phyloP scores from a whole-genome alignment of 108 stramenopile genomes.

The Nitzschia sp. region DNA sequence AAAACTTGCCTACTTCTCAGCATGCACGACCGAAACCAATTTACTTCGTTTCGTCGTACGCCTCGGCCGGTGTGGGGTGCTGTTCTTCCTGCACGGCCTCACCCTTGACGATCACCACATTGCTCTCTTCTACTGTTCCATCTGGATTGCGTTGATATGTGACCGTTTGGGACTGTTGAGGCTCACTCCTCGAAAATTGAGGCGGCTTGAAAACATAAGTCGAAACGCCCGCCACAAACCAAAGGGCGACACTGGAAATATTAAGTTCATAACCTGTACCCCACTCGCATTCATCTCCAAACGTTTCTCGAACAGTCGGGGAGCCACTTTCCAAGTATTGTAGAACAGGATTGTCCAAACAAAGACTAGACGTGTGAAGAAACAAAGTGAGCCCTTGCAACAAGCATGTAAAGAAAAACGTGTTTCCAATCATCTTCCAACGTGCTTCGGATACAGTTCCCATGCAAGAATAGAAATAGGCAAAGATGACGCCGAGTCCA shows the following conservation, averaged over 20 bases:
- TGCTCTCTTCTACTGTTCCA: constrained; percentile 21
- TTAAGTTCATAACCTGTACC: constrained; percentile 12
- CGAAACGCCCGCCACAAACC: constrained; percentile 20
- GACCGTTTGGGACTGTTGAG: constrained; percentile 31
- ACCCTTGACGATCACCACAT: constrained; percentile 26
- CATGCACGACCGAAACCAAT: too few relatives aligned
- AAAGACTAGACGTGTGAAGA: constrained; percentile 22
- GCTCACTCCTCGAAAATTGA: constrained; percentile 1
- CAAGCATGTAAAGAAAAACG: constrained; percentile 3
- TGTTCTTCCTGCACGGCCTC: constrained; percentile 1
- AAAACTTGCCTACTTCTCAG: too few relatives aligned
- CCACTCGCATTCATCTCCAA: constrained; percentile 22
- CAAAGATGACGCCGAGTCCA: not conserved
- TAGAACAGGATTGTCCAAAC: constrained; percentile 29
- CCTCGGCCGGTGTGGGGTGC: too few relatives aligned
- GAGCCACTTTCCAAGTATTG: constrained; percentile 20
- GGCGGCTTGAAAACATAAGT: not conserved
- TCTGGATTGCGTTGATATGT: constrained; percentile 30
- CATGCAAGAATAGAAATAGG: not conserved
- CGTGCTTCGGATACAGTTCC: not conserved
- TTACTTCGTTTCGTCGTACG: not conserved
- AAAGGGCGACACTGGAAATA: constrained; percentile 9
- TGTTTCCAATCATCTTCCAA: constrained; percentile 16
- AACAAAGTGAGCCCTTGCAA: constrained; percentile 34
- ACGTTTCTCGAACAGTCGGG: not conserved